Percentiles rank a stretch among this genome's conserved stretches.
phyloP scores from a whole-genome alignment of 257 asterid species.

The Nicotiana undulata region DNA sequence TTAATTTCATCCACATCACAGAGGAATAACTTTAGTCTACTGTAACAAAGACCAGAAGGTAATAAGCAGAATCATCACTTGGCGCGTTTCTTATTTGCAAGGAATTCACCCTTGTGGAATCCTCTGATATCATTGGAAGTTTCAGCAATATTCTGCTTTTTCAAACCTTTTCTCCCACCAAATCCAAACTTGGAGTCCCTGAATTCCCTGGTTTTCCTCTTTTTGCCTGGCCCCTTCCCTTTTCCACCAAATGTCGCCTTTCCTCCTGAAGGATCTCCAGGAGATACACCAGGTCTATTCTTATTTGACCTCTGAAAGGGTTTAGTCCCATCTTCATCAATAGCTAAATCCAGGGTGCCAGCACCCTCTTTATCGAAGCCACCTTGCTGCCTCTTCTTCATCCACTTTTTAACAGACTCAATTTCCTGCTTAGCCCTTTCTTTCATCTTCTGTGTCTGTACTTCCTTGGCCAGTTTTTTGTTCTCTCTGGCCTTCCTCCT shows the following conservation, averaged over 20 bases:
- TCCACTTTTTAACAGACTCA: constrained; percentile 92
- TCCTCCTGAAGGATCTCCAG: constrained; percentile 84
- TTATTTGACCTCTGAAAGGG: constrained; percentile 42
- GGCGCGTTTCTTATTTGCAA: not conserved
- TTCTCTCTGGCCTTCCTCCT: constrained; percentile 75
- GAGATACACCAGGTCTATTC: constrained; percentile 65
- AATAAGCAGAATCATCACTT: not conserved
- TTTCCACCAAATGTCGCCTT: constrained; percentile 29
- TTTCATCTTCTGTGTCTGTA: constrained; percentile 58
- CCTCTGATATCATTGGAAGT: constrained; percentile 52
- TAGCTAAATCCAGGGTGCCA: constrained; percentile 42
- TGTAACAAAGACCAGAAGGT: not conserved
- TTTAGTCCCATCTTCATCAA: constrained; percentile 51
- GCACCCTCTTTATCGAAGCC: constrained; percentile 47
- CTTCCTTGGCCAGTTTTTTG: constrained; percentile 58
- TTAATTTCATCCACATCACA: too few species aligned
- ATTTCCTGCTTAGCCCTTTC: constrained; percentile 72
- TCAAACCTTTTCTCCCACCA: constrained; percentile 82
- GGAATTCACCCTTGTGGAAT: constrained; percentile 26
- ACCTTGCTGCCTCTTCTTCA: constrained; percentile 72
- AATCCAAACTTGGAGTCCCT: constrained; percentile 38
- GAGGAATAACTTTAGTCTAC: not conserved
- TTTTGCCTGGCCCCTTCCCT: constrained; percentile 36
- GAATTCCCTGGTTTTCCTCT: constrained; percentile 3
- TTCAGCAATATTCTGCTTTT: constrained; percentile 44